A percentile compares a stretch with the other conserved stretches of the same genome.
Conservation (phyloP, 352 stramenopile species). For the Phytopythium chamaehyphon region DNA sequence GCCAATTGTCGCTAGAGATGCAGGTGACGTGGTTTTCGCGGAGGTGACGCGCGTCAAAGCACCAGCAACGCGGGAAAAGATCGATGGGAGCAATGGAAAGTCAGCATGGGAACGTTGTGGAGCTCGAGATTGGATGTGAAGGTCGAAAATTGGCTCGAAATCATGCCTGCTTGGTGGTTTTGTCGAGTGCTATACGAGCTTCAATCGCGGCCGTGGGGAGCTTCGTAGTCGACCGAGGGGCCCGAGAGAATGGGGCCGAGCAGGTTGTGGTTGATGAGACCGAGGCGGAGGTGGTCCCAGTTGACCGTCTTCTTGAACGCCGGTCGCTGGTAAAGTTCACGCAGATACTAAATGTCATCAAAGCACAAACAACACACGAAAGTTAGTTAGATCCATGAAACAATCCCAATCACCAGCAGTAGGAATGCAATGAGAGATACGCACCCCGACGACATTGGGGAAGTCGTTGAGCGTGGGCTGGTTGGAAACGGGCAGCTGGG, state of each 20-base stretch:
- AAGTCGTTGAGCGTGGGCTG: constrained; percentile 31
- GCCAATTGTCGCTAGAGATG: no score
- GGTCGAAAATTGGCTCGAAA: no score
- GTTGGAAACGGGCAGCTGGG: constrained; percentile 21
- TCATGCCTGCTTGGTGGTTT: no score
- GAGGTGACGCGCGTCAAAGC: no score
- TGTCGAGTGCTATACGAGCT: no score
- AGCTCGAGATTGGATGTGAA: no score
- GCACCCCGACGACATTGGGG: constrained; percentile 36
- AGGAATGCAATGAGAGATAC: constrained; percentile 1
- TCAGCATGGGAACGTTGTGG: no score
- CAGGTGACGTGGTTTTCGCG: no score
- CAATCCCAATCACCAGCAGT: background rate
- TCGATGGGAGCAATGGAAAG: no score
- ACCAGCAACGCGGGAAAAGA: no score
- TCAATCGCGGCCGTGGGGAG: constrained; percentile 21
- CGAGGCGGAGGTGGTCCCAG: constrained; percentile 87
- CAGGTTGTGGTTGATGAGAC: constrained; percentile 73
- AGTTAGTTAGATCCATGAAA: background rate
- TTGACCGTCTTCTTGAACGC: constrained; percentile 64
- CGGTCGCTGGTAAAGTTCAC: constrained; percentile 81
- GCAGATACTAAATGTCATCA: constrained; percentile 20
- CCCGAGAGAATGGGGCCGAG: constrained; percentile 70
- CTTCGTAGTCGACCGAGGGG: constrained; percentile 22
- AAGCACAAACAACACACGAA: constrained; percentile 3